phyloP scores from a whole-genome alignment of 805 yeast genomes.

The Wickerhamomyces chaumierensis region DNA sequence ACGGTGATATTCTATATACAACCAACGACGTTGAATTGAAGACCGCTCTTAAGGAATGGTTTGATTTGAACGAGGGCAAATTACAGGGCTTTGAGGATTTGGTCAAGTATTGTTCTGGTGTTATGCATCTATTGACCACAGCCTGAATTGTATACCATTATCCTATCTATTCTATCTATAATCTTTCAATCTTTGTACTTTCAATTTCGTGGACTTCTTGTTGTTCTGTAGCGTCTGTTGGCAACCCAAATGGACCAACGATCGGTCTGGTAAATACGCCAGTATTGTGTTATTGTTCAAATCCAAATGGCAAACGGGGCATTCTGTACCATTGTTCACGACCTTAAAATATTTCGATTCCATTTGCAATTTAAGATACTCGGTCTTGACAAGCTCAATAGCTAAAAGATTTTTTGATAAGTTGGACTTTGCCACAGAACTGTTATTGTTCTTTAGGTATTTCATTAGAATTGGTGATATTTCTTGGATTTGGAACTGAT shows the following conservation, averaged over 20 bases:
- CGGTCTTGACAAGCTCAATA: slow-evolving; percentile 4
- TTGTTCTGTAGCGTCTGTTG: slow-evolving; percentile 1
- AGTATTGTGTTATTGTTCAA: slow-evolving; percentile 9
- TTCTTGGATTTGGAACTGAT: slow-evolving; percentile 11
- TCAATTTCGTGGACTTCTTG: slow-evolving; percentile 1
- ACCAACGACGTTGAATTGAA: slow-evolving; percentile 29
- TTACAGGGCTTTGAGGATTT: slow-evolving; percentile 49
- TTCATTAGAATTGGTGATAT: slow-evolving; percentile 11
- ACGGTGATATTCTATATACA: slow-evolving; percentile 64
- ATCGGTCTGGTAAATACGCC: slow-evolving; percentile 2
- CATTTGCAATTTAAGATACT: slow-evolving; percentile 2
- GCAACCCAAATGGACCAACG: slow-evolving; percentile 16
- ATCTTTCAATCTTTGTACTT: slow-evolving; percentile 8
- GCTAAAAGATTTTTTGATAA: slow-evolving; percentile 4
- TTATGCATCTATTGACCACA: slow-evolving; percentile 43
- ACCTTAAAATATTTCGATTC: slow-evolving; percentile 3
- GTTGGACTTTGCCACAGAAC: neutral
- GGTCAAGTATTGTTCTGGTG: slow-evolving; percentile 74
- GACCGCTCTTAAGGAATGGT: slow-evolving; percentile 40
- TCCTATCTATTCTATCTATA: slow-evolving; percentile 1
- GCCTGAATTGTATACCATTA: slow-evolving; percentile 6
- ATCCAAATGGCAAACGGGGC: slow-evolving; percentile 7
- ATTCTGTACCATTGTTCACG: slow-evolving; percentile 4
- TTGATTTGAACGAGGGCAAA: slow-evolving; percentile 26
- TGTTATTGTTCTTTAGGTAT: slow-evolving; percentile 8